Evolutionary conservation across 1,139 yeast genomes (phyloP).

Genomic region (Candida tunisiensis): DNA sequence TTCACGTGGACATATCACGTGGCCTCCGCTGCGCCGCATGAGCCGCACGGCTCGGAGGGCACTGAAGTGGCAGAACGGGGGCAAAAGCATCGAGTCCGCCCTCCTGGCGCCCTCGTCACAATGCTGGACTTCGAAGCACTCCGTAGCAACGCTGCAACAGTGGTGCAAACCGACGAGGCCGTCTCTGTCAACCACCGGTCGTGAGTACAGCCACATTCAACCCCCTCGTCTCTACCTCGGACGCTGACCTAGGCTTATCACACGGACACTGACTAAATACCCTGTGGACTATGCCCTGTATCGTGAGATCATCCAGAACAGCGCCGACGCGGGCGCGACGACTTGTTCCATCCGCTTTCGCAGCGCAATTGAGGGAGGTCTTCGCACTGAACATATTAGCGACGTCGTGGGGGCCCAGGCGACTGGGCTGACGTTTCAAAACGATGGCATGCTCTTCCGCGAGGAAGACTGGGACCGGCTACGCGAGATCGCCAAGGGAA

Average conservation of each 20-base stretch:
- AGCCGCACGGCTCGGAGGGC: too few species aligned
- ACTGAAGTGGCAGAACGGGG: too few species aligned
- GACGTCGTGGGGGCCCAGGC: conserved; percentile 1
- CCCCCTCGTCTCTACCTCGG: not conserved
- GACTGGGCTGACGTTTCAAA: conserved; percentile 13
- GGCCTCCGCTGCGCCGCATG: too few species aligned
- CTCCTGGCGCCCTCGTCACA: too few species aligned
- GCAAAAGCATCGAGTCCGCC: too few species aligned
- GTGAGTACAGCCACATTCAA: conserved; percentile 7
- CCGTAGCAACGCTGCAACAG: too few species aligned
- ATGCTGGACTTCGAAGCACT: too few species aligned
- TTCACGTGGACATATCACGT: too few species aligned
- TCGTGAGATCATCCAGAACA: conserved; percentile 23
- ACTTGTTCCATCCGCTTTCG: conserved; percentile 18
- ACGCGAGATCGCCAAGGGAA: conserved; percentile 26
- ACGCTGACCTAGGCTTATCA: conserved; percentile 13
- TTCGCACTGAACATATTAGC: conserved; percentile 4
- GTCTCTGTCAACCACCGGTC: conserved; percentile 25
- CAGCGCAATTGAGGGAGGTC: too few species aligned
- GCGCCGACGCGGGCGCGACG: conserved; percentile 25
- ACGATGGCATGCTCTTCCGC: conserved; percentile 20
- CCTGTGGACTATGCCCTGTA: conserved; percentile 25
- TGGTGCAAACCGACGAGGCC: too few species aligned
- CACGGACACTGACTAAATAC: conserved; percentile 24
- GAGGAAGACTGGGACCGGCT: conserved; percentile 24